Percentiles rank a stretch among this genome's conserved stretches.
These are phyloP conservation scores for Penicillium olsonii DNA, from an alignment of 2,329 filamentous ascomycete genomes.

Conservation along the genomic window DNA sequence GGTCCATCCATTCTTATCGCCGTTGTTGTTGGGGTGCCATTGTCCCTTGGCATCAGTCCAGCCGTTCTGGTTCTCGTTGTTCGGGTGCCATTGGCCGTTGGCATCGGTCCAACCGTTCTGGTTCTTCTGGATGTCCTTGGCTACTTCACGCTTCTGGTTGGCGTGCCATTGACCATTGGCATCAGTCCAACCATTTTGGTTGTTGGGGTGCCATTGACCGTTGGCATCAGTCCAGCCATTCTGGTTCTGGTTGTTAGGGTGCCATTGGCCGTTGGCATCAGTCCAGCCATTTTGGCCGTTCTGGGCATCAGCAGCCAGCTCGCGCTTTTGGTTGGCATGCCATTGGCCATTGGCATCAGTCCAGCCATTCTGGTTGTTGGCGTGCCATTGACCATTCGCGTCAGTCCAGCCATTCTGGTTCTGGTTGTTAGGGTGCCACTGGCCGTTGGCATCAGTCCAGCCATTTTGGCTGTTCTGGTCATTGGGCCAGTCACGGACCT, in stretches of 20 bases:
- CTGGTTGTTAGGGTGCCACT: constrained; percentile 4
- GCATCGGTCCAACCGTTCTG: too few species aligned
- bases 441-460: constrained; percentile 1
- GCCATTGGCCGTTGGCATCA: constrained; percentile 11
- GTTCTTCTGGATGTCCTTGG: background rate
- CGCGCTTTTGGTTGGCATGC: constrained; percentile 1
- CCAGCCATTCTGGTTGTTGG: background rate
- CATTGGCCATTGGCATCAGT: background rate
- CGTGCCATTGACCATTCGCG: background rate
- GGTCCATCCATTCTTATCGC: constrained; percentile 16
- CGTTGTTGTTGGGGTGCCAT: constrained; percentile 1
- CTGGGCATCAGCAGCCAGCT: constrained; percentile 12
- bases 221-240: constrained; percentile 21
- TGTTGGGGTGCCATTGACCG: constrained; percentile 16
- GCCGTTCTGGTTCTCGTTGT: constrained; percentile 3
- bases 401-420: background rate
- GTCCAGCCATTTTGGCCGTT: constrained; percentile 10
- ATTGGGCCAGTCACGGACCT: constrained; percentile 13
- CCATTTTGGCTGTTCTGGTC: constrained; percentile 1
- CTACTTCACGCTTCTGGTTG: background rate
- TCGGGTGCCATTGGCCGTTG: too few species aligned
- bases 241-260: constrained; percentile 7
- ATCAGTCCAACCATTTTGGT: constrained; percentile 16
- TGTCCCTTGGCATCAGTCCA: constrained; percentile 4
- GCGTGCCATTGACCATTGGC: constrained; percentile 15